These are phyloP conservation scores for Starmerella stellata DNA, from an alignment of 805 yeast genomes.

Conservation along the genomic window DNA sequence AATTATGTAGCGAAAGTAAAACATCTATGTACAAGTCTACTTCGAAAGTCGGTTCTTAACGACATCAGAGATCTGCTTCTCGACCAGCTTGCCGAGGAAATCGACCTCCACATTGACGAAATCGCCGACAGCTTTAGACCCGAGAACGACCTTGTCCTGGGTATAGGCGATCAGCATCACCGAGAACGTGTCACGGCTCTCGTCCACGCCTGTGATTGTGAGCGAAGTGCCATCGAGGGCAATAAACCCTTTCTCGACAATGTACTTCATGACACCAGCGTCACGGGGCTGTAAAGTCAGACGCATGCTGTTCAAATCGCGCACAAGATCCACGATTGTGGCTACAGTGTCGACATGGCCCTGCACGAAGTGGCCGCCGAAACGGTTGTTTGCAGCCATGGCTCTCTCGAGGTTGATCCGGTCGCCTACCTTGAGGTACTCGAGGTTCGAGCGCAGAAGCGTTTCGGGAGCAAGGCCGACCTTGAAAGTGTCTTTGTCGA, in stretches of 20 bases:
- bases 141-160: constrained; percentile 60
- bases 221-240: constrained; percentile 85
- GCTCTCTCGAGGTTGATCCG: constrained; percentile 86
- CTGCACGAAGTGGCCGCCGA: constrained; percentile 96
- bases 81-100: constrained; percentile 77
- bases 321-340: constrained; percentile 31
- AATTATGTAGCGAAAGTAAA: not conserved
- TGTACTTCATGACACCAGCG: constrained; percentile 37
- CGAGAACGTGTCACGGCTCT: constrained; percentile 38
- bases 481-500: constrained; percentile 42
- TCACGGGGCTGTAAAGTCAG: constrained; percentile 51
- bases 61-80: constrained; percentile 52
- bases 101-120: constrained; percentile 86
- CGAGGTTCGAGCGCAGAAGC: constrained; percentile 59
- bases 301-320: constrained; percentile 59
- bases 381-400: constrained; percentile 57
- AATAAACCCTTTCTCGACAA: constrained; percentile 90
- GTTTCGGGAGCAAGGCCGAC: constrained; percentile 93
- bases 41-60: too few relatives aligned
- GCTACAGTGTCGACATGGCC: constrained; percentile 95
- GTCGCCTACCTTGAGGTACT: constrained; percentile 36
- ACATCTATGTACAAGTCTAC: too few relatives aligned
- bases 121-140: constrained; percentile 44
- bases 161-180: constrained; percentile 88
- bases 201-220: constrained; percentile 68